Evolutionary conservation across 192 early-diverging fungal genomes (phyloP).

Genomic region (Jimgerdemannia flammicorona): DNA sequence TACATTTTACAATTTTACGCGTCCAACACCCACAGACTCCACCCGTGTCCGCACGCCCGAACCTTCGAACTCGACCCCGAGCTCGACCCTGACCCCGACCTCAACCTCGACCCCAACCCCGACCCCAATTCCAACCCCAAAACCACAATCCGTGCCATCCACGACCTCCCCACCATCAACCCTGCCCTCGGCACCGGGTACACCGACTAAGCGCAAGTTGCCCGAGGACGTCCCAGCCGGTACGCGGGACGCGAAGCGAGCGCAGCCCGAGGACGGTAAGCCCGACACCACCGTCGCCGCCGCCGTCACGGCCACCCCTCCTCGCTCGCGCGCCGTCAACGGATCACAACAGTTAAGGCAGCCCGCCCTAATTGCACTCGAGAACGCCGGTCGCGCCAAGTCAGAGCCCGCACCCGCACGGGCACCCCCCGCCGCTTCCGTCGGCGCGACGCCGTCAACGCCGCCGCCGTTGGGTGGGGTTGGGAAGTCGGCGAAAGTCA

Average conservation of each 20-base stretch:
- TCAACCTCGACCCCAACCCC: neutral
- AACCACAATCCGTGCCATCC: no score
- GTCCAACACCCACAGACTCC: neutral
- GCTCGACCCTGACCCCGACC: neutral
- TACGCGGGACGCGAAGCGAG: neutral
- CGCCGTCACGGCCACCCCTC: neutral
- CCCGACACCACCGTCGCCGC: no score
- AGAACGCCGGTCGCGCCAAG: neutral
- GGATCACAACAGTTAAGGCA: neutral
- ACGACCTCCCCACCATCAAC: neutral
- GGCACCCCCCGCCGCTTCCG: no score
- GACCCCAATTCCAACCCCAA: neutral
- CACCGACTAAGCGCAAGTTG: neutral
- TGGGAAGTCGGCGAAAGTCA: neutral
- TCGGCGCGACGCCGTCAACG: neutral
- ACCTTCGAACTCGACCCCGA: neutral
- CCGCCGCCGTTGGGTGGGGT: neutral
- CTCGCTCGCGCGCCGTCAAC: neutral
- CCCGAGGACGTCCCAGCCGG: neutral
- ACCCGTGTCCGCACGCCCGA: neutral
- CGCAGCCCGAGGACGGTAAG: no score
- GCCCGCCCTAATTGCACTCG: neutral
- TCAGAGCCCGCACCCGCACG: neutral
- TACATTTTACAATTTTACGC: neutral
- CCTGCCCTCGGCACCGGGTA: neutral